Evolutionary conservation across 2,329 filamentous ascomycete species (phyloP), one percentile per base, ranked within the genome.

Genomic region (Exserohilum rostratum): DNA sequence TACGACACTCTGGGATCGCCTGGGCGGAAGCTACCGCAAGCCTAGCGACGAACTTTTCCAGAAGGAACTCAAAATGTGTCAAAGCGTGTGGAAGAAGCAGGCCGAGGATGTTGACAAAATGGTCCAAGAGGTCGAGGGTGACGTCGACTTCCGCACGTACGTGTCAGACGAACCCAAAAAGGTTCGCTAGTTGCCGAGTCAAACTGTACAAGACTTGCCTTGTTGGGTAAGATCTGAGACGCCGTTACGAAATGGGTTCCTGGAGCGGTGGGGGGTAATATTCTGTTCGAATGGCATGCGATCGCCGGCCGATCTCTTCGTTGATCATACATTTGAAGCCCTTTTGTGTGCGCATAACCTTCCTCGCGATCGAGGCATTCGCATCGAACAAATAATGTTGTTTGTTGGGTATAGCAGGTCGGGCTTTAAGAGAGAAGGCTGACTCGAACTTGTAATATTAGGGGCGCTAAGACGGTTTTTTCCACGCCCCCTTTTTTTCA

Each of bases 1-100:
- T 79, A 95, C 91, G 13, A 96, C 92, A 0, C 80, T 95, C 17
- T 96, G 93, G 89, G 93, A 97, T 76, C 87, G 93, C 48, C 77
- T 96, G 17, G 90, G 91, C 50, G 90, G 89, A 55, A 96, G 90
- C 71, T 97, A 96, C 80, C 84, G 90, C 67, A 86, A 88, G 80
- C 93, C 93, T 5, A 93, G 95, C 66, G 84, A 87, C 52, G 91
- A 92, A 77, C 84, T 96, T 64, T 97, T 96, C 80, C 79, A 87
- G 67, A 88, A 88, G 73, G 89, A 95, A 74, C 86, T 85, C 67
- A 96, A 96, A 82, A 93, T 95, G 89, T 89, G 85, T 60, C 79
- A 90, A 68, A 83, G 82, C 57, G 88, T 91, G 73, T 96, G 91
- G 91, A 83, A 88, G 70, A 84, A 86, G 70, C 92, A 96, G 79